Conservation (phyloP, 495 filamentous ascomycete species). For the Penicillium coffeae region DNA sequence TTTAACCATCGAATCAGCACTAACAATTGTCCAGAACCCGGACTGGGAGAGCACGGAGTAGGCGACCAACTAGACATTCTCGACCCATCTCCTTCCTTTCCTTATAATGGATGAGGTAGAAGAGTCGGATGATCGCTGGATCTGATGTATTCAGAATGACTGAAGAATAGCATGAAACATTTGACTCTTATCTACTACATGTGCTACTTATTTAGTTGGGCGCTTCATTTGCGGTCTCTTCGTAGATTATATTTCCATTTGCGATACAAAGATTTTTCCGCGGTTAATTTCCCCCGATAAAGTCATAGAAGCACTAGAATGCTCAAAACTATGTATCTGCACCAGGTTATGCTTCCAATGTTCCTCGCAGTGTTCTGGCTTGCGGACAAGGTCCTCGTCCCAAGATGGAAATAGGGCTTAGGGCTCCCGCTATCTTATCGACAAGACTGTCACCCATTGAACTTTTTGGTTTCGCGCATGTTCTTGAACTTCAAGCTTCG, state of each 20-base stretch:
- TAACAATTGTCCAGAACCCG: conserved; percentile 46
- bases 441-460: too few relatives aligned
- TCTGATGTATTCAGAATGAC: conserved; percentile 41
- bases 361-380: too few relatives aligned
- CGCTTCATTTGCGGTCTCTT: background rate
- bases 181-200: conserved; percentile 13
- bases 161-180: conserved; percentile 33
- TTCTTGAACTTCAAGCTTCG: background rate
- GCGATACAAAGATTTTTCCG: background rate
- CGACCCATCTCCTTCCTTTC: conserved; percentile 16
- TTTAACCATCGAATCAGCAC: conserved; percentile 2
- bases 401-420: conserved; percentile 43
- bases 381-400: conserved; percentile 19
- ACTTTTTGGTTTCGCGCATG: conserved; percentile 25
- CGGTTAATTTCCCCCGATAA: too few relatives aligned
- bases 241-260: conserved; percentile 8
- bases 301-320: too few relatives aligned
- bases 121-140: conserved; percentile 28
- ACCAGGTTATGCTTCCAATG: too few relatives aligned
- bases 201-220: conserved; percentile 3
- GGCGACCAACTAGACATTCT: conserved; percentile 13
- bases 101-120: conserved; percentile 11
- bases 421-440: conserved; percentile 35
- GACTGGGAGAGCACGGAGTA: conserved; percentile 48
- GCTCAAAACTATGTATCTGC: too few relatives aligned